Conservation (phyloP, 306 rosid genomes). For the Corylus americana region DNA sequence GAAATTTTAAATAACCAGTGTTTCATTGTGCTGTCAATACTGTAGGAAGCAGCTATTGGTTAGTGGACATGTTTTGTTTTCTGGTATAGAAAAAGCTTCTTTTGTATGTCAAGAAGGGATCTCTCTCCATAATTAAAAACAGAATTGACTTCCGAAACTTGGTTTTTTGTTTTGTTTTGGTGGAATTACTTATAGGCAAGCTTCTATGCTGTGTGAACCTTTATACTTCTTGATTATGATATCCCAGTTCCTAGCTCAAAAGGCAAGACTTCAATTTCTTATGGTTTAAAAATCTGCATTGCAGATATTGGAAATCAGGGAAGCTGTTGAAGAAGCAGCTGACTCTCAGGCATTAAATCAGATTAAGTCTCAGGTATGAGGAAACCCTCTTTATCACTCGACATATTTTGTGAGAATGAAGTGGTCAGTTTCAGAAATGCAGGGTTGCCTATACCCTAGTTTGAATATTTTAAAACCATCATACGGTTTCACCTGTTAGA, state of each 20-base stretch:
- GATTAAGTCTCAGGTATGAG: conserved; percentile 66
- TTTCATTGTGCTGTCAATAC: no score
- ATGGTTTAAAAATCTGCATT: conserved; percentile 14
- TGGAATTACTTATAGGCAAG: background rate
- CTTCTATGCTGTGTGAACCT: background rate
- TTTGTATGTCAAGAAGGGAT: background rate
- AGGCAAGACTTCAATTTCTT: background rate
- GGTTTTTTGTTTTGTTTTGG: background rate
- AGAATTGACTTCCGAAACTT: background rate
- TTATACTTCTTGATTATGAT: background rate
- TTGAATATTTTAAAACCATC: background rate
- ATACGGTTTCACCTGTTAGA: background rate
- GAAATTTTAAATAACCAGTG: conserved; percentile 3
- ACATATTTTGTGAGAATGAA: background rate
- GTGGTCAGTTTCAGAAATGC: background rate
- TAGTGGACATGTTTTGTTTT: background rate
- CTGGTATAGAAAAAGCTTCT: background rate
- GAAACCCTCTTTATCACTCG: background rate
- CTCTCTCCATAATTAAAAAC: background rate
- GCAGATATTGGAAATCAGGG: conserved; percentile 96
- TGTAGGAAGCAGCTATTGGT: conserved; percentile 11
- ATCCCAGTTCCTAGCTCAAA: background rate
- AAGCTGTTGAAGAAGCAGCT: conserved; percentile 85
- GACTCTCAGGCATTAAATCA: conserved; percentile 56
- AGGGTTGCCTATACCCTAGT: background rate